A percentile compares a stretch with the other conserved stretches of the same genome.
Conservation (phyloP, 2,329 filamentous ascomycete genomes). For the Aspergillus ochraceus region DNA sequence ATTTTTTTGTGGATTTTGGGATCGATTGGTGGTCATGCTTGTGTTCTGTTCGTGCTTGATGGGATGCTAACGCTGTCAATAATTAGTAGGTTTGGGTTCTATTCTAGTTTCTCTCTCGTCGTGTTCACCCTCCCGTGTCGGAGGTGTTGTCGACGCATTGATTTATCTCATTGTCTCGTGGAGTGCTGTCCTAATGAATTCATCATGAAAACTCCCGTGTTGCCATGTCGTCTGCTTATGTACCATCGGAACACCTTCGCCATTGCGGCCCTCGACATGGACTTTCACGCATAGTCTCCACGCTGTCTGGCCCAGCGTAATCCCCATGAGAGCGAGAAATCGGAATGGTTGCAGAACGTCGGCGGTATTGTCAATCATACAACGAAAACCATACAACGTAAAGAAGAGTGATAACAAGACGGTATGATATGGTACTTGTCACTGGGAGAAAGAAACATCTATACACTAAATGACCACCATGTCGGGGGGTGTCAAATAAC, state of each 20-base stretch:
- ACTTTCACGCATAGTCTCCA: too few relatives aligned
- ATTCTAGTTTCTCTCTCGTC: neutral
- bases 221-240: neutral
- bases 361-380: too few relatives aligned
- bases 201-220: neutral
- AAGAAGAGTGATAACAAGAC: neutral
- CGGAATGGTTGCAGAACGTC: too few relatives aligned
- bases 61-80: neutral
- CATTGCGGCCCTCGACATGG: too few relatives aligned
- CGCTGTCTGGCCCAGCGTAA: too few relatives aligned
- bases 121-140: neutral
- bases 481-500: neutral
- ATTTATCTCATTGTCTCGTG: too few relatives aligned
- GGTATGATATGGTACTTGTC: neutral
- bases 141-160: too few relatives aligned
- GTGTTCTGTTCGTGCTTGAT: neutral
- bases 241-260: neutral
- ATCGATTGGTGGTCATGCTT: neutral
- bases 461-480: neutral
- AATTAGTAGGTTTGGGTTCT: neutral
- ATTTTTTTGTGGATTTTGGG: constrained; percentile 18
- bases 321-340: too few relatives aligned
- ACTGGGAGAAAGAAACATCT: neutral
- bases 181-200: too few relatives aligned
- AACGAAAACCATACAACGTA: neutral